Percentiles rank a stretch among this genome's conserved stretches.
Conservation (phyloP, 768 basidiomycete genomes). For the Leccinum truebloodii region DNA sequence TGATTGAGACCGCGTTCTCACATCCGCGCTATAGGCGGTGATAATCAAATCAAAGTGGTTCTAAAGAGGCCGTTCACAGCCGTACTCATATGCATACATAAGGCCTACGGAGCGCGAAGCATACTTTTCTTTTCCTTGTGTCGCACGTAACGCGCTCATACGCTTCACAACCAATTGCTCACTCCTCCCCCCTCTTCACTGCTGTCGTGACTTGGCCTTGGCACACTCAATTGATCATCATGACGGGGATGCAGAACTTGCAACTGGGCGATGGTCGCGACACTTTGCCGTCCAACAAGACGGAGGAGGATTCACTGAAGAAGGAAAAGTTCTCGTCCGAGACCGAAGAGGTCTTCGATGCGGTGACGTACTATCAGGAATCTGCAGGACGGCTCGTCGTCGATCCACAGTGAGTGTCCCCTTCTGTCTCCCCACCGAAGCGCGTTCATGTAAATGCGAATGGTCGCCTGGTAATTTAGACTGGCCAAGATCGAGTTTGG, state of each 20-base stretch:
- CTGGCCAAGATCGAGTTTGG: conserved; percentile 54
- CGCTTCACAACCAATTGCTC: not conserved
- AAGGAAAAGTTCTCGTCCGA: not conserved
- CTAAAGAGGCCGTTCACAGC: not conserved
- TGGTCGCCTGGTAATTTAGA: conserved; percentile 22
- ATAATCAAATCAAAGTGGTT: not conserved
- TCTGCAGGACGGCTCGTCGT: conserved; percentile 61
- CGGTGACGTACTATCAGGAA: conserved; percentile 49
- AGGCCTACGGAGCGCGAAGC: not conserved
- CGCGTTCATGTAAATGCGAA: not conserved
- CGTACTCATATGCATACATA: not conserved
- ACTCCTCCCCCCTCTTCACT: not conserved
- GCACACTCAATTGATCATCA: not conserved
- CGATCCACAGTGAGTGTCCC: conserved; percentile 53
- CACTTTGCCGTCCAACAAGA: not conserved
- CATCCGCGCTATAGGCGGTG: not conserved
- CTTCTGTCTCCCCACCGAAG: not conserved
- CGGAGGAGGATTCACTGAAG: conserved; percentile 5
- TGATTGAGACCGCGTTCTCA: not conserved
- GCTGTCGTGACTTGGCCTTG: not conserved
- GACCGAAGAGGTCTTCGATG: conserved; percentile 30
- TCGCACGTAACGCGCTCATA: not conserved
- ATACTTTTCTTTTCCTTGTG: not conserved
- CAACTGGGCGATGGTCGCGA: not conserved
- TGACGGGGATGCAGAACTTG: not conserved